Conservation (phyloP, 148 eudicot genomes). For the Arctostaphylos glauca region DNA sequence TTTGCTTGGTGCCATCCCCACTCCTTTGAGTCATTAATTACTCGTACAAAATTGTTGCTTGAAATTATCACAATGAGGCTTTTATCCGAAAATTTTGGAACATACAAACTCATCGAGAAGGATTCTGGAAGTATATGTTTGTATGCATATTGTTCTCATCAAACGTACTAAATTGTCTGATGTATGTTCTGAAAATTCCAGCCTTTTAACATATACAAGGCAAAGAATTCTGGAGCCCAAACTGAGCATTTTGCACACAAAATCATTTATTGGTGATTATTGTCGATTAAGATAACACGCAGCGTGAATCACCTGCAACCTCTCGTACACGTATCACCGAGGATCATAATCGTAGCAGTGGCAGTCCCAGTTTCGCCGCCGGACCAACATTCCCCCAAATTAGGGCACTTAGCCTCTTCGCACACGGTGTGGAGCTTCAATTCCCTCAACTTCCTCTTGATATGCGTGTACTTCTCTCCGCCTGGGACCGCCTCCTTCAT, state of each 20-base stretch:
- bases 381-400: conserved; percentile 98
- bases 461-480: conserved; percentile 73
- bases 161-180: too few relatives aligned
- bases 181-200: too few relatives aligned
- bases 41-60: not conserved
- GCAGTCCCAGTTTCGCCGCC: conserved; percentile 97
- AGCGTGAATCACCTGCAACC: conserved; percentile 67
- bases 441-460: conserved; percentile 83
- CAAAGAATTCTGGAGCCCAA: too few relatives aligned
- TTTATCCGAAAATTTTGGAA: too few relatives aligned
- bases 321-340: conserved; percentile 95
- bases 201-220: too few relatives aligned
- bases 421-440: conserved; percentile 91
- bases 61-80: not conserved
- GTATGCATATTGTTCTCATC: too few relatives aligned
- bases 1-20: not conserved
- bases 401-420: conserved; percentile 93
- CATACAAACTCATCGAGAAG: too few relatives aligned
- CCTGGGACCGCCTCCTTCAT: conserved; percentile 91
- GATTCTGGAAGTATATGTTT: too few relatives aligned
- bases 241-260: too few relatives aligned
- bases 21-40: not conserved
- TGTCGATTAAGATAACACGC: too few relatives aligned
- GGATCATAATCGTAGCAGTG: conserved; percentile 94
- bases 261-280: too few relatives aligned